These are phyloP conservation scores for Massospora cicadina DNA, from an alignment of 371 early-diverging fungal species.

Conservation along the genomic window DNA sequence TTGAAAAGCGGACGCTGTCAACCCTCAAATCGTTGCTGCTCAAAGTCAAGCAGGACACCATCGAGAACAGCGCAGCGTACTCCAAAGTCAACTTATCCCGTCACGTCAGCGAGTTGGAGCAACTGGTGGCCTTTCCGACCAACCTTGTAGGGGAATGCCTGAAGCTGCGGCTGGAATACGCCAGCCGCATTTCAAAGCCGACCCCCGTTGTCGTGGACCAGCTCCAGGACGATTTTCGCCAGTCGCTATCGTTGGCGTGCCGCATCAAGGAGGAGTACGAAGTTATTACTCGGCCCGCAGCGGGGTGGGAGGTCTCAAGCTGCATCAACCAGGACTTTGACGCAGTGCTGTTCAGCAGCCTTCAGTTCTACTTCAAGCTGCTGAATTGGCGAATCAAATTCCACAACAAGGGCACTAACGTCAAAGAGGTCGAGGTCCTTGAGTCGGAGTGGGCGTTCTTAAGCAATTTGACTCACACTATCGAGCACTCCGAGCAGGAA, in stretches of 20 bases:
- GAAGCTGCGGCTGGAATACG: constrained; percentile 54
- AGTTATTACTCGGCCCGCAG: constrained; percentile 35
- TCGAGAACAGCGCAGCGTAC: constrained; percentile 38
- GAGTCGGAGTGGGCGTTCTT: constrained; percentile 68
- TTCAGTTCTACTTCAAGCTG: constrained; percentile 63
- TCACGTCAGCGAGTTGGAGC: constrained; percentile 38
- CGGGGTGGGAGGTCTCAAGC: constrained; percentile 47
- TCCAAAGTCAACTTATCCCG: constrained; percentile 49
- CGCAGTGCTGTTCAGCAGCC: constrained; percentile 38
- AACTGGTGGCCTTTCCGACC: constrained; percentile 57
- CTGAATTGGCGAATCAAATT: constrained; percentile 47
- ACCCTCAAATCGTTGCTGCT: constrained; percentile 27
- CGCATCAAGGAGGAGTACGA: constrained; percentile 45
- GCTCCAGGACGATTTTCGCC: constrained; percentile 61
- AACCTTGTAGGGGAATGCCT: constrained; percentile 62
- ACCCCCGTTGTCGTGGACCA: constrained; percentile 59
- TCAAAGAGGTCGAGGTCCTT: constrained; percentile 58
- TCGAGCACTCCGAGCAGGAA: constrained; percentile 54
- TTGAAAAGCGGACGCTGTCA: constrained; percentile 51
- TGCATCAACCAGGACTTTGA: constrained; percentile 48
- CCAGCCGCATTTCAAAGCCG: constrained; percentile 44
- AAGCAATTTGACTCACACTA: constrained; percentile 39
- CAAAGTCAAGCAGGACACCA: constrained; percentile 45
- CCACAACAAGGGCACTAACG: constrained; percentile 22
- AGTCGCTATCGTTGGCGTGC: constrained; percentile 48